phyloP scores from a whole-genome alignment of 2,329 filamentous ascomycete genomes.

The Alternaria incomplexa region DNA sequence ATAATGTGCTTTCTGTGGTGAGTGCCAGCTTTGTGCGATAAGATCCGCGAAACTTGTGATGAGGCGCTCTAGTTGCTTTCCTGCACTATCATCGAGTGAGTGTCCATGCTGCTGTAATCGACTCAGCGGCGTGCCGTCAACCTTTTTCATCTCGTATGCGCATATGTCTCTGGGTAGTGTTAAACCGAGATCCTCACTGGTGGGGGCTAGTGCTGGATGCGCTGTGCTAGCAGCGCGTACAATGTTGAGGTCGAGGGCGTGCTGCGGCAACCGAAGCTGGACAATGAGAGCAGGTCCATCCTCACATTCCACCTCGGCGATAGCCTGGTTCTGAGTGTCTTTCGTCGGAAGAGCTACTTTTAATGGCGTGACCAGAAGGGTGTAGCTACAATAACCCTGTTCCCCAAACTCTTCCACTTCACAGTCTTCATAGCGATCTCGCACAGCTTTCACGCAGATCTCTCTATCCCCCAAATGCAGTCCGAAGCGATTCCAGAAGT shows the following conservation, averaged over 20 bases:
- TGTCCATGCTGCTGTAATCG: constrained; percentile 11
- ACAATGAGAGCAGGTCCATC: constrained; percentile 19
- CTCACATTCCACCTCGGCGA: too few relatives aligned
- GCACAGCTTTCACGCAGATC: constrained; percentile 2
- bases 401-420: constrained; percentile 10
- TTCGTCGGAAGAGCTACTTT: background rate
- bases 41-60: constrained; percentile 37
- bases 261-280: constrained; percentile 35
- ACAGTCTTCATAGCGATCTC: background rate
- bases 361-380: constrained; percentile 6
- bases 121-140: constrained; percentile 34
- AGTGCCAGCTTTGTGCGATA: constrained; percentile 34
- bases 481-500: constrained; percentile 7
- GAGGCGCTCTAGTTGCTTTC: constrained; percentile 25
- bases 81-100: background rate
- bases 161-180: constrained; percentile 15
- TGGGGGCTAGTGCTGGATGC: constrained; percentile 35
- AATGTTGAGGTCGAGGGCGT: constrained; percentile 30
- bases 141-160: constrained; percentile 34
- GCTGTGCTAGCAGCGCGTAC: constrained; percentile 20
- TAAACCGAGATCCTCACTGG: constrained; percentile 9
- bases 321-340: background rate
- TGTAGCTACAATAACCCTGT: constrained; percentile 20
- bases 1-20: background rate
- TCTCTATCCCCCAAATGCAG: background rate